These are phyloP conservation scores for Clohesyomyces aquaticus DNA, from an alignment of 495 filamentous ascomycete genomes.

Conservation along the genomic window DNA sequence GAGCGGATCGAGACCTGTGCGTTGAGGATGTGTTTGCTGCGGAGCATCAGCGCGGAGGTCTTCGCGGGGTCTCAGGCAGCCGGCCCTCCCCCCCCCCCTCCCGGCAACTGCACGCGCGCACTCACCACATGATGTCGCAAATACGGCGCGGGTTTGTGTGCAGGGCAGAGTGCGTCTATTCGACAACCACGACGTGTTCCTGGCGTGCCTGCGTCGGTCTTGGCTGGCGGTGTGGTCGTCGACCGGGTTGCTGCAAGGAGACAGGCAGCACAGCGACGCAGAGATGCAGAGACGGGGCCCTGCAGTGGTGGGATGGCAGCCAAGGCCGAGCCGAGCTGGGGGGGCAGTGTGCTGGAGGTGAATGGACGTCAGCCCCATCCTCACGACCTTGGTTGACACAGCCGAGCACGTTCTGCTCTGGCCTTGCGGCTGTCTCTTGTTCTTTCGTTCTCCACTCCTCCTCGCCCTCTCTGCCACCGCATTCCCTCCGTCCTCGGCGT, in stretches of 20 bases:
- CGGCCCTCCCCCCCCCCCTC: neutral
- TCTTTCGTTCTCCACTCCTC: neutral
- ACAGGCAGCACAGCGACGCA: neutral
- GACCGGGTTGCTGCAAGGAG: neutral
- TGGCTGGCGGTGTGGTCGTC: neutral
- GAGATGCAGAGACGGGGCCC: neutral
- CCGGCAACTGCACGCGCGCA: too few relatives aligned
- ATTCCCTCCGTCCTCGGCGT: neutral
- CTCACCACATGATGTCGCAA: conserved; percentile 33
- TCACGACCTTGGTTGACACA: too few relatives aligned
- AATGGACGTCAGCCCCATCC: conserved; percentile 12
- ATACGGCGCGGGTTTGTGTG: neutral
- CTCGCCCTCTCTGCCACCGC: neutral
- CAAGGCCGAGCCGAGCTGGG: neutral
- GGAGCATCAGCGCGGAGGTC: conserved; percentile 36
- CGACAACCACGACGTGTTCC: neutral
- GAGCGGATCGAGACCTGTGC: conserved; percentile 95
- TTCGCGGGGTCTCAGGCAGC: conserved; percentile 9
- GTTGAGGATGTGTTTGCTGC: conserved; percentile 93
- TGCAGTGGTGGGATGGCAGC: conserved; percentile 1
- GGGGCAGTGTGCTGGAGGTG: neutral
- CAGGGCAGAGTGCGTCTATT: neutral
- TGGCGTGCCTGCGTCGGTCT: neutral
- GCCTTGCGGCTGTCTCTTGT: neutral
- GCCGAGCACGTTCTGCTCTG: too few relatives aligned